phyloP scores from a whole-genome alignment of 2,329 filamentous ascomycete species.

The Cladobotryum mycophilum region DNA sequence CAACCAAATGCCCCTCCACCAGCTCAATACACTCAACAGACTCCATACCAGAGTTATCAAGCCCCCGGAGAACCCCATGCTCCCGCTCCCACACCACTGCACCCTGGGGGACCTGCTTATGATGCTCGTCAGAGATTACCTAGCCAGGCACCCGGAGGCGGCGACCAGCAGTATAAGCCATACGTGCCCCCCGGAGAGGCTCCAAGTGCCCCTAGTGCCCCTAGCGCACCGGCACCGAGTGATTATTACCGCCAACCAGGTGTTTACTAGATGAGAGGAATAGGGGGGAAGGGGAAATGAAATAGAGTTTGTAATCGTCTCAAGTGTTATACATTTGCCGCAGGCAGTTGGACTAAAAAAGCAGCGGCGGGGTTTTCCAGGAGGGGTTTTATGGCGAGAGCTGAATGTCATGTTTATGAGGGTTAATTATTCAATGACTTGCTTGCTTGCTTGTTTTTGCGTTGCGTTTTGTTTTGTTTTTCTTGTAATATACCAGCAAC shows the following conservation, averaged over 20 bases:
- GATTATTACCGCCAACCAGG: conserved; percentile 50
- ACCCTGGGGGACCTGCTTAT: conserved; percentile 39
- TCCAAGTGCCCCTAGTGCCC: conserved; percentile 28
- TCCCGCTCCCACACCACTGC: conserved; percentile 34
- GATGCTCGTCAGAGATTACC: conserved; percentile 47
- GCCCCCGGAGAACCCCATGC: conserved; percentile 14
- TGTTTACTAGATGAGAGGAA: conserved; percentile 21
- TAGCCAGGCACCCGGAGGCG: conserved; percentile 31
- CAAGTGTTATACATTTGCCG: not conserved
- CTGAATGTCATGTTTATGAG: not conserved
- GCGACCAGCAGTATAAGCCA: conserved; percentile 49
- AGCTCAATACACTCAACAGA: conserved; percentile 25
- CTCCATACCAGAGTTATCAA: conserved; percentile 39
- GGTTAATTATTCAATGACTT: not conserved
- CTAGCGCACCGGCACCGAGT: conserved; percentile 45
- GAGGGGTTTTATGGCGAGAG: too few species aligned
- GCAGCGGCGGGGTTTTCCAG: too few species aligned
- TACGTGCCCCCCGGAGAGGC: conserved; percentile 44
- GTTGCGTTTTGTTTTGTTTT: conserved; percentile 1
- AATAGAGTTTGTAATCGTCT: not conserved
- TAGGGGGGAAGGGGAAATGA: not conserved
- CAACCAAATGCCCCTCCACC: conserved; percentile 24
- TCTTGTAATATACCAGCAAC: not conserved
- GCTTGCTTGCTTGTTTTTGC: not conserved
- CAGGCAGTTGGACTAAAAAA: too few species aligned